Evolutionary conservation across 352 stramenopile species (phyloP).

Genomic region (Pythium apleroticum): DNA sequence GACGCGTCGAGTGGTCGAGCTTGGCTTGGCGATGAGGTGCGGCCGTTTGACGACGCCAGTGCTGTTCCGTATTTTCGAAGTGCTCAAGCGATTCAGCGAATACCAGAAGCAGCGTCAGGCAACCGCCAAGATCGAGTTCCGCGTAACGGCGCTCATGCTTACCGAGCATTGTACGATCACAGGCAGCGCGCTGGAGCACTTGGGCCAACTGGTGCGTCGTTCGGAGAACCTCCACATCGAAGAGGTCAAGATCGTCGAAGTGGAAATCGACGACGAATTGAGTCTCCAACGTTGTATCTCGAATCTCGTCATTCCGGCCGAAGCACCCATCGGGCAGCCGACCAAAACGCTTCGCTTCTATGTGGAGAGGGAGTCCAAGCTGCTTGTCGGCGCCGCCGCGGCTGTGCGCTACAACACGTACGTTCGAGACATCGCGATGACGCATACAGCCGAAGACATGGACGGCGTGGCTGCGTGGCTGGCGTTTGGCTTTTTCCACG

Average conservation of each 20-base stretch:
- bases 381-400: slow-evolving; percentile 7
- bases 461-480: slow-evolving; percentile 14
- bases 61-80: slow-evolving; percentile 23
- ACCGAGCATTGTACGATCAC: slow-evolving; percentile 15
- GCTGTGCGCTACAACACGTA: slow-evolving; percentile 17
- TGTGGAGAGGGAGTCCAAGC: slow-evolving; percentile 14
- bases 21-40: slow-evolving; percentile 15
- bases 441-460: slow-evolving; percentile 6
- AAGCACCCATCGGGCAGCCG: background rate
- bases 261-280: slow-evolving; percentile 14
- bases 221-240: slow-evolving; percentile 15
- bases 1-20: slow-evolving; percentile 16
- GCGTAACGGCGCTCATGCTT: slow-evolving; percentile 23
- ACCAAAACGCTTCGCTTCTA: background rate
- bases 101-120: background rate
- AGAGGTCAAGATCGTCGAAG: slow-evolving; percentile 10
- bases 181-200: slow-evolving; percentile 19
- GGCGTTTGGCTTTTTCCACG: slow-evolving; percentile 21
- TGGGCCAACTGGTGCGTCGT: slow-evolving; percentile 9
- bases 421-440: slow-evolving; percentile 2
- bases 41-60: slow-evolving; percentile 19
- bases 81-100: slow-evolving; percentile 22
- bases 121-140: slow-evolving; percentile 17
- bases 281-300: slow-evolving; percentile 21
- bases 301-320: slow-evolving; percentile 5